These are phyloP conservation scores for Aleurites moluccanus DNA, from an alignment of 441 rosid species.

Conservation along the genomic window DNA sequence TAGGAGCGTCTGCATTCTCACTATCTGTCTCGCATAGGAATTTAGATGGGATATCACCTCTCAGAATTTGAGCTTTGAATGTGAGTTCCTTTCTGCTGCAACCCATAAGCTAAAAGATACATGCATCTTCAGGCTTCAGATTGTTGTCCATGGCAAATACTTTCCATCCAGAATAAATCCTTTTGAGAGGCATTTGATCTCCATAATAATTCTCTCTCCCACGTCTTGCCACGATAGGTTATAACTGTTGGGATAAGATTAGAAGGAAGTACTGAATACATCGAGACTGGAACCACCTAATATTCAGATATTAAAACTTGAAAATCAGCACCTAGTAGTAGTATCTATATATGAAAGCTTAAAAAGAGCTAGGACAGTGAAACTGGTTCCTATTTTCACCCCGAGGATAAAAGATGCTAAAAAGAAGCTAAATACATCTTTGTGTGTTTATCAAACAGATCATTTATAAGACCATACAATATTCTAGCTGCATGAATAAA, in stretches of 20 bases:
- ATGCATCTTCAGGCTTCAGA: conserved; percentile 31
- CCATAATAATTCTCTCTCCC: conserved; percentile 29
- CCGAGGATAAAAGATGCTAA: too few relatives aligned
- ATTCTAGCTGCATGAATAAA: too few relatives aligned
- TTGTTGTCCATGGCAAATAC: conserved; percentile 24
- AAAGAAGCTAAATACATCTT: too few relatives aligned
- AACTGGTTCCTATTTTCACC: too few relatives aligned
- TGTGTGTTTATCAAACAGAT: too few relatives aligned
- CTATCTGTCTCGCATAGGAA: conserved; percentile 3
- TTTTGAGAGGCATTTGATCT: not conserved
- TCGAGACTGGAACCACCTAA: conserved; percentile 17
- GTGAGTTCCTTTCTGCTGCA: conserved; percentile 5
- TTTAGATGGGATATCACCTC: conserved; percentile 26
- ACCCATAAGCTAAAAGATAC: conserved; percentile 34
- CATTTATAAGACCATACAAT: too few relatives aligned
- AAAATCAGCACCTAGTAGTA: too few relatives aligned
- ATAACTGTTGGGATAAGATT: conserved; percentile 4
- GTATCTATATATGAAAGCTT: too few relatives aligned
- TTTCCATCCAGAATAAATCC: conserved; percentile 22
- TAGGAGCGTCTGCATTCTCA: conserved; percentile 15
- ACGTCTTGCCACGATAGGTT: conserved; percentile 24
- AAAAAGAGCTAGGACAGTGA: too few relatives aligned
- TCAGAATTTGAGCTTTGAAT: conserved; percentile 37
- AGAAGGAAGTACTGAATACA: conserved; percentile 20
- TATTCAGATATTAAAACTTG: not conserved